phyloP scores from a whole-genome alignment of 1,139 yeast genomes.

The Blastobotrys arbuscula region DNA sequence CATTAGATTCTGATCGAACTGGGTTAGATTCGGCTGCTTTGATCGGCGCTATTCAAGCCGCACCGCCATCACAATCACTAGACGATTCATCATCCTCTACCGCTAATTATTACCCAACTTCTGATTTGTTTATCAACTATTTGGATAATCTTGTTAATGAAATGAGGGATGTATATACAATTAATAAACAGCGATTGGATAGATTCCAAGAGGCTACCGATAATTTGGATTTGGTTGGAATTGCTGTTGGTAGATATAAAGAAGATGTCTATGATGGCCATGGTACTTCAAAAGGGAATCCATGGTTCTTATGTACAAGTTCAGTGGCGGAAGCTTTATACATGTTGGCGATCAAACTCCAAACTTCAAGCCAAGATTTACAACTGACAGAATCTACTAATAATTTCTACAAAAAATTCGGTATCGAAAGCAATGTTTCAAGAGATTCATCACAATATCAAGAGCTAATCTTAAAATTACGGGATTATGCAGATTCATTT shows the following conservation, averaged over 20 bases:
- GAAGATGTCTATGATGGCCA: slow-evolving; percentile 88
- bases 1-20: slow-evolving; percentile 53
- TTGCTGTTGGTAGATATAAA: slow-evolving; percentile 87
- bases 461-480: slow-evolving; percentile 19
- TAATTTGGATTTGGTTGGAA: slow-evolving; percentile 15
- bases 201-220: slow-evolving; percentile 23
- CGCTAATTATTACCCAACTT: slow-evolving; percentile 1
- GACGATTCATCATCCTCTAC: background rate
- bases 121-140: slow-evolving; percentile 4
- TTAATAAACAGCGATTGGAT: slow-evolving; percentile 49
- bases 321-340: slow-evolving; percentile 62
- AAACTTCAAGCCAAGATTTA: slow-evolving; percentile 24
- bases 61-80: slow-evolving; percentile 8
- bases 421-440: background rate
- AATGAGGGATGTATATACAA: slow-evolving; percentile 70
- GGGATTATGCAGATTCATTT: slow-evolving; percentile 65
- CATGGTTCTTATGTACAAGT: slow-evolving; percentile 90
- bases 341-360: slow-evolving; percentile 33
- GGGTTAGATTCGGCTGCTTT: slow-evolving; percentile 81
- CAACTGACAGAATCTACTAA: background rate
- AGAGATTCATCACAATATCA: slow-evolving; percentile 14
- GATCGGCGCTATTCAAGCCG: slow-evolving; percentile 47
- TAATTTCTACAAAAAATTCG: slow-evolving; percentile 5
- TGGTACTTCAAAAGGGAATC: slow-evolving; percentile 74
- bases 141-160: slow-evolving; percentile 39